These are phyloP conservation scores for Xylariaceae sp. DNA, from an alignment of 2,329 filamentous ascomycete genomes.

Conservation along the genomic window DNA sequence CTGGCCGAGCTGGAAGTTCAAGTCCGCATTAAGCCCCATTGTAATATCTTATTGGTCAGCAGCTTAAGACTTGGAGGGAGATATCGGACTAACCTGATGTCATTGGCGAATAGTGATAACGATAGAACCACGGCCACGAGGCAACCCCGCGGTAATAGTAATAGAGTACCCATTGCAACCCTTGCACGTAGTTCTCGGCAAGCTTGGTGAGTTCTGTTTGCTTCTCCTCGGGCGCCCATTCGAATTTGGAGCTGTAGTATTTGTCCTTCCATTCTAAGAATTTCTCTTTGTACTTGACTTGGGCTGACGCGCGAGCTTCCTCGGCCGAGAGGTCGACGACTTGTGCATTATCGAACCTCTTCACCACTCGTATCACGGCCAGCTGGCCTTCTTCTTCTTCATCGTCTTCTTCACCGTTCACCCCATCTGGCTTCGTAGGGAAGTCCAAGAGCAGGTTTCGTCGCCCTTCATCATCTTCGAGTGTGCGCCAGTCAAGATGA, in stretches of 20 bases:
- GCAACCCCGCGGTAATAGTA: conserved; percentile 98
- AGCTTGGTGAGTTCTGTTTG: conserved; percentile 71
- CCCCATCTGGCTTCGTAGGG: conserved; percentile 37
- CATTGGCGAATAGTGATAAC: conserved; percentile 95
- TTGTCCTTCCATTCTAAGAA: conserved; percentile 91
- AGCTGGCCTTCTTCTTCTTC: conserved; percentile 76
- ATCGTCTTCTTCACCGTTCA: conserved; percentile 63
- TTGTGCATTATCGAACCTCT: conserved; percentile 85
- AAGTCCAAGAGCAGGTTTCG: conserved; percentile 49
- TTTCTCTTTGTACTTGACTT: conserved; percentile 84
- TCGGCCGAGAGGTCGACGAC: conserved; percentile 75
- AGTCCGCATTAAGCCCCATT: conserved; percentile 78
- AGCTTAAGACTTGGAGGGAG: not conserved
- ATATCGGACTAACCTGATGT: conserved; percentile 62
- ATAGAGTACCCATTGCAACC: conserved; percentile 94
- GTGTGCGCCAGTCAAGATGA: conserved; percentile 53
- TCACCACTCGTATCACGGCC: conserved; percentile 80
- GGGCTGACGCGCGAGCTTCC: conserved; percentile 72
- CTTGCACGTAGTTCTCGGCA: conserved; percentile 95
- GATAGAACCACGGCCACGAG: conserved; percentile 98
- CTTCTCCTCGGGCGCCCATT: conserved; percentile 78
- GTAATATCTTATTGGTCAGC: conserved; percentile 63
- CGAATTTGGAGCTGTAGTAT: conserved; percentile 87
- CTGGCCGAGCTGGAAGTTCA: conserved; percentile 90
- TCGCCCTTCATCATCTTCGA: conserved; percentile 51